Evolutionary conservation across 441 rosid genomes (phyloP).

Genomic region (Euphorbia celastroides): DNA sequence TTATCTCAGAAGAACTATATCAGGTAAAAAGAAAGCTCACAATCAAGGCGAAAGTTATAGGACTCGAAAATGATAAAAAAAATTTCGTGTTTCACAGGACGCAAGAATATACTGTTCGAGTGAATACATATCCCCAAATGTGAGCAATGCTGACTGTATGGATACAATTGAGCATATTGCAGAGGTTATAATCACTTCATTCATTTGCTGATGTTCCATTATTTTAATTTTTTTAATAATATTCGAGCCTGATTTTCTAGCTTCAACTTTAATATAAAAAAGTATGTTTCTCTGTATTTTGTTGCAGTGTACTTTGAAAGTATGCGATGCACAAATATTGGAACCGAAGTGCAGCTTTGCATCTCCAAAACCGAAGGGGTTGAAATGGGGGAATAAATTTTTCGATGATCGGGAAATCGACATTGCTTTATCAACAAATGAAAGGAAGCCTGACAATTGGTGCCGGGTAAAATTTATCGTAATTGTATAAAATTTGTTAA

Average conservation of each 20-base stretch:
- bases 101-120: constrained; percentile 11
- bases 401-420: constrained; percentile 11
- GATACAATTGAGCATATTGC: constrained; percentile 11
- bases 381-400: constrained; percentile 14
- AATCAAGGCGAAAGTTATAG: neutral
- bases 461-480: constrained; percentile 21
- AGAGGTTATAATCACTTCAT: neutral
- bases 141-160: constrained; percentile 11
- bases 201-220: neutral
- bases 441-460: constrained; percentile 3
- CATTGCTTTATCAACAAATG: neutral
- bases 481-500: neutral
- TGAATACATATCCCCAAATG: constrained; percentile 12
- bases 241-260: too few species aligned
- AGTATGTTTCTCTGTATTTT: neutral
- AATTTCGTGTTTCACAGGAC: constrained; percentile 4
- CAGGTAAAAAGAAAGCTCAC: neutral
- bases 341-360: constrained; percentile 17
- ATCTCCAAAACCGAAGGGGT: constrained; percentile 14
- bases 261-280: too few species aligned
- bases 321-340: constrained; percentile 11
- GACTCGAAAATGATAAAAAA: neutral
- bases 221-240: too few species aligned
- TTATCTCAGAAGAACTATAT: constrained; percentile 5
- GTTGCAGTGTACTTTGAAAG: constrained; percentile 16